Evolutionary conservation across 2,329 filamentous ascomycete genomes (phyloP).

Genomic region (Fusarium napiforme): DNA sequence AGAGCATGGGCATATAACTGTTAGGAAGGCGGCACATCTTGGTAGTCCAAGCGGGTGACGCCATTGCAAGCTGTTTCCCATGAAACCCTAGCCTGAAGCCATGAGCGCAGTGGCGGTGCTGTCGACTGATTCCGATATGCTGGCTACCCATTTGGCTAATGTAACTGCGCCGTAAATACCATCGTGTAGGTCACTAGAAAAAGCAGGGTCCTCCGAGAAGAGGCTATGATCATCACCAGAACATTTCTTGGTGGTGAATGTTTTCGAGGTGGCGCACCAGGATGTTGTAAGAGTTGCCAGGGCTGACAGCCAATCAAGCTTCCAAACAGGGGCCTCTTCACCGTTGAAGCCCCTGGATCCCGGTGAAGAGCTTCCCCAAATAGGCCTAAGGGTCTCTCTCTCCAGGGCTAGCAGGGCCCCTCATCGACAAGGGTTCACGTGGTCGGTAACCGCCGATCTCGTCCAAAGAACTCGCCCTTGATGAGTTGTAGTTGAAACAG

Average conservation of each 20-base stretch:
- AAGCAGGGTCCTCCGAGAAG: conserved; percentile 35
- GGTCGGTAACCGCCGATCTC: conserved; percentile 37
- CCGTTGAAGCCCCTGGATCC: conserved; percentile 21
- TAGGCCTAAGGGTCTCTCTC: conserved; percentile 26
- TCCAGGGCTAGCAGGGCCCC: neutral
- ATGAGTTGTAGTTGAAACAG: conserved; percentile 33
- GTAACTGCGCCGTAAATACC: conserved; percentile 11
- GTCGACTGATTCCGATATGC: conserved; percentile 15
- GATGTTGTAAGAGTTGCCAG: conserved; percentile 18
- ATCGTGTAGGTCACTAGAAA: conserved; percentile 22
- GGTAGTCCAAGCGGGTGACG: conserved; percentile 38
- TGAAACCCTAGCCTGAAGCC: conserved; percentile 10
- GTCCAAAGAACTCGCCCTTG: conserved; percentile 32
- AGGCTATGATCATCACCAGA: conserved; percentile 36
- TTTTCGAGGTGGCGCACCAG: conserved; percentile 24
- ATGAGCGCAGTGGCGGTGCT: conserved; percentile 1
- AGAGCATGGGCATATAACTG: conserved; percentile 36
- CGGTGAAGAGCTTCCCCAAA: conserved; percentile 11
- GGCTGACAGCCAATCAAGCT: conserved; percentile 37
- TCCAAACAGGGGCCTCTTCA: conserved; percentile 8
- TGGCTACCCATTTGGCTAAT: neutral
- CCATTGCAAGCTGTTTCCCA: conserved; percentile 36
- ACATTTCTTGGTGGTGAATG: conserved; percentile 24
- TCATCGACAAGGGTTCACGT: conserved; percentile 29
- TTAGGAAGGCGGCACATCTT: conserved; percentile 36